Base-by-base conservation (phyloP, 2,329 filamentous ascomycete genomes). In the Coniella vitis region DNA sequence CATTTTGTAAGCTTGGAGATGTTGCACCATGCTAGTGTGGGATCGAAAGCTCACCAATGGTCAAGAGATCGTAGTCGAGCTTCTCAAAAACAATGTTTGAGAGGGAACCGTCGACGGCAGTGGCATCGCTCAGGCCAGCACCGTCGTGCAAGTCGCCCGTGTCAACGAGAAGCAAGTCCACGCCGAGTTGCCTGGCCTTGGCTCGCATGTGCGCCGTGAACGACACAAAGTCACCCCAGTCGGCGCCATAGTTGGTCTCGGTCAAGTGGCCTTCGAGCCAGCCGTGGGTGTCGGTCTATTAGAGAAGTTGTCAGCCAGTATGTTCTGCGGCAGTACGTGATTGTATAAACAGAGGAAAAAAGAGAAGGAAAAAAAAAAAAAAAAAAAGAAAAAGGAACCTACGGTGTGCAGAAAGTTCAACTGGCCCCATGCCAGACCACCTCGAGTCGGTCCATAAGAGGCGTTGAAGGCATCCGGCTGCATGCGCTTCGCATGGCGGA, bases 111-210 rank as follows among this genome's bases (percentile, higher is more conserved):
- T 83, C 80, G 2, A 73, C 73, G 1, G 61, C 65, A 0, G 80
- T 83, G 5, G 74, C 75, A 60, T 85, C 81, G 38, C 75, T 79
- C 40, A 84, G 63, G 1, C 81, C 81, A 22, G 76, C 76, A 2
- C 82, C 81, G 53, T 85, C 81, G 58, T 85, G 81, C n/a, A 85
- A 65, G 60, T 85, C 81, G 17, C 68, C 79, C 38, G 78, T 82
- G 57, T 84, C 80, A 42, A 83, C 63, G 12, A 83, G 61, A 42
- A 84, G 65, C 49, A 83, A 58, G 55, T 84, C 81, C 5, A 83
- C 79, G 9, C 74, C 73, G 54, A 81, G 66, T 12, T 72, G 67
- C 17, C 67, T 65, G 4, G 81, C 80, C 56, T 75, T 78, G 48
- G 74, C 64, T 61, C 77, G 78, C 76, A 84, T 81, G 53, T 73